These are phyloP conservation scores for Yamadazyma sp. DNA, from an alignment of 1,139 yeast genomes.

Conservation along the genomic window DNA sequence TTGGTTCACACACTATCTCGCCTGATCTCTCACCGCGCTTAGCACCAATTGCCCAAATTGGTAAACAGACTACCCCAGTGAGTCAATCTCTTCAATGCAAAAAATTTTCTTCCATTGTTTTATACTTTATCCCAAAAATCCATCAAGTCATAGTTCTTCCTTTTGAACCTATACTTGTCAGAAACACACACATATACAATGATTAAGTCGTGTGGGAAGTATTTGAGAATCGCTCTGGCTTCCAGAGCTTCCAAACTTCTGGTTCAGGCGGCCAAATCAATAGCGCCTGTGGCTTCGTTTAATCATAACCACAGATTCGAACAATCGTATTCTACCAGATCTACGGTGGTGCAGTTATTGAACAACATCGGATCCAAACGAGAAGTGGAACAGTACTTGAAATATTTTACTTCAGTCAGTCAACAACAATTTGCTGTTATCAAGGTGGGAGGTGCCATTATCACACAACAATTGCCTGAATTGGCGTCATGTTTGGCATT, in stretches of 20 bases:
- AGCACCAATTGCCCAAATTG: conserved; percentile 33
- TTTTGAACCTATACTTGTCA: not conserved
- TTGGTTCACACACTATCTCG: not conserved
- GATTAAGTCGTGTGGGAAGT: conserved; percentile 7
- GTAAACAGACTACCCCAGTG: conserved; percentile 23
- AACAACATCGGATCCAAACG: conserved; percentile 96
- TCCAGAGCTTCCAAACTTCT: not conserved
- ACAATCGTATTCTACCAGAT: conserved; percentile 61
- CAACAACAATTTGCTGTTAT: conserved; percentile 98
- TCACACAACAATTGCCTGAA: conserved; percentile 89
- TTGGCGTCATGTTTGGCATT: conserved; percentile 95
- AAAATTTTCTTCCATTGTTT: conserved; percentile 11
- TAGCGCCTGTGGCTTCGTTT: not conserved
- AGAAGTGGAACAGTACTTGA: conserved; percentile 95
- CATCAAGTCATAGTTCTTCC: not conserved
- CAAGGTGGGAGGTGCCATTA: conserved; percentile 98
- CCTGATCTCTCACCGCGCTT: conserved; percentile 49
- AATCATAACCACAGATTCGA: not conserved
- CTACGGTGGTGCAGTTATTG: conserved; percentile 90
- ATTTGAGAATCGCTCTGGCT: conserved; percentile 1
- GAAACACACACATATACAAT: not conserved
- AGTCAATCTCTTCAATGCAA: conserved; percentile 21
- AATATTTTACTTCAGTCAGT: conserved; percentile 92
- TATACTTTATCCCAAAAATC: not conserved
- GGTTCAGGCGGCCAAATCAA: not conserved